These are phyloP conservation scores for Fusarium duplospermum DNA, from an alignment of 2,329 filamentous ascomycete species.

Conservation along the genomic window DNA sequence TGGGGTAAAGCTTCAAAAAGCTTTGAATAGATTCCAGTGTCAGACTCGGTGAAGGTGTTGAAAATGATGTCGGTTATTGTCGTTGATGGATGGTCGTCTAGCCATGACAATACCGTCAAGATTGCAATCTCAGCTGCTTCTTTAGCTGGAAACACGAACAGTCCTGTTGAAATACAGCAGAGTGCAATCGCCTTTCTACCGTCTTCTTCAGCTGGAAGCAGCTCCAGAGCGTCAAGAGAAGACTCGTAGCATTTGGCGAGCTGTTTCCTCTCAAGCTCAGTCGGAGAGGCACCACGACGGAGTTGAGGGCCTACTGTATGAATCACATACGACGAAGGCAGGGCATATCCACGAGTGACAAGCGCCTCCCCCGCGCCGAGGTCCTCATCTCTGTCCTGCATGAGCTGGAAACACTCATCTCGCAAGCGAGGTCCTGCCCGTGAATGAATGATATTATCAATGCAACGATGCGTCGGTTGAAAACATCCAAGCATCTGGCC, in stretches of 20 bases:
- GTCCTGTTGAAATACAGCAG: slow-evolving; percentile 37
- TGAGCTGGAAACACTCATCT: slow-evolving; percentile 28
- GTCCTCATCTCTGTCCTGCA: slow-evolving; percentile 3
- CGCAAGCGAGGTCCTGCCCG: slow-evolving; percentile 35
- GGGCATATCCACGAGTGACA: slow-evolving; percentile 19
- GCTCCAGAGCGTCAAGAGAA: slow-evolving; percentile 16
- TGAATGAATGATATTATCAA: slow-evolving; percentile 41
- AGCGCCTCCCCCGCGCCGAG: slow-evolving; percentile 24
- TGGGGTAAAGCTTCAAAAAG: background rate
- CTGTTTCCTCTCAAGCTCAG: background rate
- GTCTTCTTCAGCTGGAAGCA: background rate
- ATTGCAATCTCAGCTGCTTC: slow-evolving; percentile 34
- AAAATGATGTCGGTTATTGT: slow-evolving; percentile 36
- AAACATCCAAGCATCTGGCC: slow-evolving; percentile 37
- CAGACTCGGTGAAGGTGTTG: slow-evolving; percentile 35
- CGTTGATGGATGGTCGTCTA: slow-evolving; percentile 11
- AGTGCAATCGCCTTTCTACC: slow-evolving; percentile 27
- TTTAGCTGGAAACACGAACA: slow-evolving; percentile 36
- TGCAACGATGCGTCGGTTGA: slow-evolving; percentile 37
- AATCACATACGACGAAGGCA: slow-evolving; percentile 20
- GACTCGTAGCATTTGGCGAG: slow-evolving; percentile 29
- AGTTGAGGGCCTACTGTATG: slow-evolving; percentile 39
- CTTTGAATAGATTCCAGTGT: slow-evolving; percentile 20
- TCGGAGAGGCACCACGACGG: background rate
- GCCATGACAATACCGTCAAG: slow-evolving; percentile 11